Percentiles rank a stretch among this genome's conserved stretches.
Evolutionary conservation across 768 basidiomycete genomes (phyloP).

Genomic region (Kwoniella dendrophila): DNA sequence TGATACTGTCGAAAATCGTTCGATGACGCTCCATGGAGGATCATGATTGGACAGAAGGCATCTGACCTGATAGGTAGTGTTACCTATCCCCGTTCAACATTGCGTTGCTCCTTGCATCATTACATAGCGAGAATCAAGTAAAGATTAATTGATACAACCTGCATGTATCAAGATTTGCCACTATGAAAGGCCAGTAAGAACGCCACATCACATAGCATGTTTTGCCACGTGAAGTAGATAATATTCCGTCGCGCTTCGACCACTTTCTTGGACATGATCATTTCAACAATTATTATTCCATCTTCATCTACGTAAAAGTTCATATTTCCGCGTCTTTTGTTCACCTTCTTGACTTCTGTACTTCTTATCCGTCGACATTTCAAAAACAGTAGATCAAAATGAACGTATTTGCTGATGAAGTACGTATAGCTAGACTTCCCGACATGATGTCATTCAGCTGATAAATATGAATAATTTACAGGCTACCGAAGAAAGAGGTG

Average conservation of each 20-base stretch:
- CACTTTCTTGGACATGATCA: constrained; percentile 12
- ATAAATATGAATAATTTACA: constrained; percentile 20
- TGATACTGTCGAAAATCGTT: no score
- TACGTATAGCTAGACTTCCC: constrained; percentile 15
- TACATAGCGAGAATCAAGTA: no score
- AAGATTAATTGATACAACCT: no score
- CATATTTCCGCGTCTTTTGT: constrained; percentile 21
- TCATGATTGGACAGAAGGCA: no score
- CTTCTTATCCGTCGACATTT: not conserved
- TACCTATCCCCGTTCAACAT: no score
- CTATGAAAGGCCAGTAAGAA: no score
- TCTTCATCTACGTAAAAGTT: no score
- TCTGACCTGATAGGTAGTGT: no score
- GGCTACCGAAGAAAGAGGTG: constrained; percentile 81
- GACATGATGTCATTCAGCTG: not conserved
- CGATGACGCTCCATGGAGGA: no score
- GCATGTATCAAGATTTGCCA: no score
- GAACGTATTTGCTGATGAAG: constrained; percentile 50
- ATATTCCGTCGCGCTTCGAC: constrained; percentile 17
- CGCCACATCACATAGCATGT: not conserved
- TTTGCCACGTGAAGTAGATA: not conserved
- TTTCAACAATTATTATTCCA: no score
- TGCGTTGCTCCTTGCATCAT: no score
- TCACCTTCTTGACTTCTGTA: not conserved
- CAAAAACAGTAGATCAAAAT: constrained; percentile 25